Base-by-base conservation (phyloP, 208 protist species). In the Trypanosoma platydactyli region DNA sequence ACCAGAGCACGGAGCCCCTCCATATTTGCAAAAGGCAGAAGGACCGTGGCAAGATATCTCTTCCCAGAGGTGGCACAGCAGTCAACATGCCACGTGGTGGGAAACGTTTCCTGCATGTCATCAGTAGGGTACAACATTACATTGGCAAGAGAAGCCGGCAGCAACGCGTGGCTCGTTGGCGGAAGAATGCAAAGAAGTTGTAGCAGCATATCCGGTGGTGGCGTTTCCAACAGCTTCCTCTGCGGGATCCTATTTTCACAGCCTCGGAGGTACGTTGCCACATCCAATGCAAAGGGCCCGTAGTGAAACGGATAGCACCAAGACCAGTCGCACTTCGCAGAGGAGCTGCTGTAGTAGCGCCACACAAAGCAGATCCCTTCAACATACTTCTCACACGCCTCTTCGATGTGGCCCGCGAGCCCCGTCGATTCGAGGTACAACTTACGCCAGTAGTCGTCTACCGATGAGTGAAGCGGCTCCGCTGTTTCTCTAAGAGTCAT, bases 281-380 rank as follows among this genome's bases (percentile, higher is more conserved):
- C 27, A 60, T 95, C 86, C n/a, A 76, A 35, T 9, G 84, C 79
- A 27, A 93, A 71, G 1, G 89, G 89, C 29, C 59, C 82, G 74
- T 95, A 80, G 48, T 91, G 72, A 65, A 85, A 89, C 18, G 79
- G 77, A 71, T 93, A 95, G 65, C 83, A 84, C 86, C 89, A 95
- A 1, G 77, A 79, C 89, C 86, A 95, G 67, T 69, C 86, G 52
- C 86, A 82, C 40, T 73, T 55, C 22, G 55, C 24, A 7, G 74
- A 79, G 54, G 73, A 81, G 20, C 64, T 65, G 59, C 74, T 88
- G 79, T 95, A 95, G 71, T 95, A 95, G 33, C 85, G 75, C 87
- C 86, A 93, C 18, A 93, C 81, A 73, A 93, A 95, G 30, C 79
- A 76, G 12, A 95, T 13, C 6, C 81, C 83, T 62, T 92, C 79